Evolutionary conservation across 2,329 filamentous ascomycete species (phyloP), one percentile per base, ranked within the genome.

Genomic region (Phaeosphaeria sp.): DNA sequence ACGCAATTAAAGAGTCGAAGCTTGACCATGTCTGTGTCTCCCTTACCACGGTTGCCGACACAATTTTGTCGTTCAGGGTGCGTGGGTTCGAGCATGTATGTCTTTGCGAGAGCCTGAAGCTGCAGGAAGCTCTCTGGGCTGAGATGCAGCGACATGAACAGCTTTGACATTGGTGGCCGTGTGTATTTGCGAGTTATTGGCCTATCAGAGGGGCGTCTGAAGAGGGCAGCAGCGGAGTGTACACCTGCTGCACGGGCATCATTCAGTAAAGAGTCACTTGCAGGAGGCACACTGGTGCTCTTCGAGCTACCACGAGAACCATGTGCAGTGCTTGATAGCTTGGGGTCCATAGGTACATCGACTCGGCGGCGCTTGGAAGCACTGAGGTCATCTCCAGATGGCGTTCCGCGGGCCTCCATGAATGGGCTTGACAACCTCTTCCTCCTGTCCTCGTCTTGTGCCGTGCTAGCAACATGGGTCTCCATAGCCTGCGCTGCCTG

Each of bases 11-110:
- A 85, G 13, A 87, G 71, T 20, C 82, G 79, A 52, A 86, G 60
- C 62, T 85, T 86, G 22, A 85, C 83, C 78, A 85, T 83, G 52
- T 86, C 84, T 0, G 81, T 81, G 54, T 85, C 83, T 0, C 82
- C 82, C 56, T 81, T 83, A 2, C 83, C 82, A 46, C 84, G 79
- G 59, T 84, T 84, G 3, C 84, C 84, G 9, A 87, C 83, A 56
- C 84, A 86, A n/a, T 81, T 81, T 53, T 83, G 81, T 18, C 85
- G 77, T 59, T 86, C 84, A 0, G 83, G 84, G 56, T 85, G 77
- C 1, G 77, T 71, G n/a, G 81, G 74, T 63, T 85, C 80, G 5
- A 87, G 78, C 85, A 87, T 87, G 65, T 84, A 87, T 11, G 72
- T 70, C 59, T 87, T 87, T 0, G 84, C 84, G 15, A 82, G 82